Evolutionary conservation across 768 basidiomycete species (phyloP), one percentile per base, ranked within the genome.

Genomic region (Serpula lacrymans): DNA sequence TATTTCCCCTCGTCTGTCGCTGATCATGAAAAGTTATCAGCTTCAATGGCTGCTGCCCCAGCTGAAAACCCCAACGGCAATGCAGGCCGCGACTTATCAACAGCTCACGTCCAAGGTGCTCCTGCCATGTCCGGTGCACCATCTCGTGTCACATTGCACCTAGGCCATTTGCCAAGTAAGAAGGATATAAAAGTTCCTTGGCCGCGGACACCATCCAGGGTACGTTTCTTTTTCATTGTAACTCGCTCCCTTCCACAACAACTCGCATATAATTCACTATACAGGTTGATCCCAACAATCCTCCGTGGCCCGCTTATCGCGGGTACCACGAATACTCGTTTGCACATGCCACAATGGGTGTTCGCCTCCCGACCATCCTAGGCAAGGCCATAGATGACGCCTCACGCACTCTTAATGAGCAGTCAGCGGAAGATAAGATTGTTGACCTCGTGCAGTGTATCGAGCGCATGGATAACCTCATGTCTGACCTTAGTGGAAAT

Each of bases 381-480:
- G 90, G 91, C 49, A 97, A 96, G 67, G 94, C 88, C 10, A 93
- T 96, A 53, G 92, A 94, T 54, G 94, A 97, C 57, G 73, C 84
- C 7, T 86, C 85, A 39, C 78, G 82, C 52, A 96, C 93, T 20
- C 77, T 96, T 51, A 95, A 96, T 64, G 82, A 84, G 5, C 75
- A 90, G 63, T 85, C 78, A 29, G 70, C 78, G 17, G 93, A 95
- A 59, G 91, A 96, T 47, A 72, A 70, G 32, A 78, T 96, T 51
- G 67, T 85, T 45, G 94, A 97, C 60, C 81, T 97, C 46, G 80
- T 82, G 47, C 70, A 76, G 42, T 93, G 87, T 63, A 87, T 95
- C 47, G 81, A 91, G 48, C 77, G 94, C 47, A 90, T 96, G 88
- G 88, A 89, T 42, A 73, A 76, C 16, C 78, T 97, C 48, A 93